A percentile compares a stretch with the other conserved stretches of the same genome.
Evolutionary conservation across 176 grass and related monocot genomes (phyloP).

Genomic region (Hyparrhenia diplandra): DNA sequence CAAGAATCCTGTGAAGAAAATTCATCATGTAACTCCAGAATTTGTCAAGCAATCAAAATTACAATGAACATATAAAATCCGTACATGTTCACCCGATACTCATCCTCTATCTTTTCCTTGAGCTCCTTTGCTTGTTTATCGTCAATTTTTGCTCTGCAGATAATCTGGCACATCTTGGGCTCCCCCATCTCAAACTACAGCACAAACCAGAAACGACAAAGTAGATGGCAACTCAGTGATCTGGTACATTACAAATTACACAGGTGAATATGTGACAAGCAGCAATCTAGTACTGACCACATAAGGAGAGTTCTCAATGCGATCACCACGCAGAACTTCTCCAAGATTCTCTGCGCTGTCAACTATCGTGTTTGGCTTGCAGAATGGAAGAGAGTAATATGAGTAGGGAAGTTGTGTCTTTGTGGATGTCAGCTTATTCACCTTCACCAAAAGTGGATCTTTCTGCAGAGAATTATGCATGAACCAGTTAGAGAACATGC

Average conservation of each 20-base stretch:
- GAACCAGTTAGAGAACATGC: not conserved
- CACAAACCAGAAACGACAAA: not conserved
- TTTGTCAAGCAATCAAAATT: not conserved
- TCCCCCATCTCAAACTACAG: constrained; percentile 48
- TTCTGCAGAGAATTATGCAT: not conserved
- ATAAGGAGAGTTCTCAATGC: constrained; percentile 64
- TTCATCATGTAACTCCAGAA: not conserved
- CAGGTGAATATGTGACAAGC: too few relatives aligned
- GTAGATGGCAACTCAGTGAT: constrained; percentile 2
- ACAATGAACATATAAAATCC: not conserved
- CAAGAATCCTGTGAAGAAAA: constrained; percentile 49
- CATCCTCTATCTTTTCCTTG: constrained; percentile 70
- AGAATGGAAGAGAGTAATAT: constrained; percentile 65
- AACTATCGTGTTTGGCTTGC: constrained; percentile 42
- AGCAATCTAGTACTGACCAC: constrained; percentile 15
- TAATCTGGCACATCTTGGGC: constrained; percentile 22
- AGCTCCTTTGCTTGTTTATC: constrained; percentile 58
- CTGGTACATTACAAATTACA: not conserved
- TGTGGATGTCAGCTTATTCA: constrained; percentile 55
- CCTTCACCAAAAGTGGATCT: constrained; percentile 47
- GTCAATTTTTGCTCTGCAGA: constrained; percentile 37
- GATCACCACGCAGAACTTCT: constrained; percentile 64
- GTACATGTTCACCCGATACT: constrained; percentile 53
- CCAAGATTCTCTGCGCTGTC: constrained; percentile 56
- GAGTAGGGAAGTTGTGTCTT: constrained; percentile 59